Base-by-base conservation (phyloP, 2,329 filamentous ascomycete genomes). In the Diaporthe ampelina region DNA sequence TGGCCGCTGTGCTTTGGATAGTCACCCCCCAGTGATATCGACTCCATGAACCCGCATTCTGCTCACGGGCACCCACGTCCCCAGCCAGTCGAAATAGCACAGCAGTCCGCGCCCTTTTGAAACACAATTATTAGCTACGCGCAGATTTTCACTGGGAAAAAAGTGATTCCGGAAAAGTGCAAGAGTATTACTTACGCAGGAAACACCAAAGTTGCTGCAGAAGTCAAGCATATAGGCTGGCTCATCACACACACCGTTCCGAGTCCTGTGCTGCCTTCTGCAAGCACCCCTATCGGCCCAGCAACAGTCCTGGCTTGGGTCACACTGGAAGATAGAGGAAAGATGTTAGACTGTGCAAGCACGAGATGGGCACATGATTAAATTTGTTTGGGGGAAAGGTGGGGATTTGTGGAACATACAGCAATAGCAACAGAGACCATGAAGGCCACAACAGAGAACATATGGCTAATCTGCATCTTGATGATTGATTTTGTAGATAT, bases 241-340 rank as follows among this genome's bases (percentile, higher is more conserved):
- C 2, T 65, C 26, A 7, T 65, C 40, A 26, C 59, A 65, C 2
- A 65, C 40, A 0, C 19, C 40, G 10, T 65, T 65, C 17, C 59
- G 59, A 48, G 59, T 48, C 17, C 19, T 65, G 40, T 65, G 59
- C 21, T 65, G 59, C 40, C 40, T 65, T n/a, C 40, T 65, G 26
- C 40, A 65, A 21, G 8, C 40, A 24, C 17, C 59, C 40, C 59
- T 45, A 5, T 48, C 59, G 5, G 40, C 15, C 59, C 59, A 65
- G 59, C 59, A 65, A 40, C 40, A 65, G 10, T 65, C 59, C n/a
- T 65, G 59, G 26, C 59, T 65, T 17, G 59, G 59, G 24, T 65
- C 59, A 48, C 59, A 65, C 40, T 65, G 32, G 9, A 65, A 3
- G 9, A 26, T 40, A 9, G 3, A 40, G 7, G 57, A 26, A 48